Evolutionary conservation across 2,329 filamentous ascomycete species (phyloP), one percentile per base, ranked within the genome.

Genomic region (Colletotrichum karsti): DNA sequence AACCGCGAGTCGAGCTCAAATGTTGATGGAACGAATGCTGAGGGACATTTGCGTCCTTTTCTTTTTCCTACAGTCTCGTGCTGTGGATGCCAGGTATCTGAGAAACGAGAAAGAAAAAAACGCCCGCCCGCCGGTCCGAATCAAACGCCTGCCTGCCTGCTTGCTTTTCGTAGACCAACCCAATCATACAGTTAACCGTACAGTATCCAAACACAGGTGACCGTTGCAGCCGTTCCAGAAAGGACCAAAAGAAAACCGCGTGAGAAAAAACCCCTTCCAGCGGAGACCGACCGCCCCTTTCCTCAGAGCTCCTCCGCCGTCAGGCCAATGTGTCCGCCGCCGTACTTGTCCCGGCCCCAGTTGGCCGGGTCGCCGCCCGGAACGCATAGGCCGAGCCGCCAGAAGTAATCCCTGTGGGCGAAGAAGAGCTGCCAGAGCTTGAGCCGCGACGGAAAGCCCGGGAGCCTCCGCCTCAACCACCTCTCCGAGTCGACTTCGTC

Each of bases 371-470:
- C 91, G 12, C 93, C 92, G 12, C 92, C 92, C 0, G 95, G 95
- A 2, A 98, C 84, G 80, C 96, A 99, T 33, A 98, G 82, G 0
- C 96, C 96, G 59, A 99, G 79, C 63, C 96, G 87, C 93, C 94
- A 97, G 80, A 99, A 98, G 79, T 99, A 99, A 81, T 99, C 96
- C 41, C 96, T 85, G 81, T 99, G 96, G 1, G 95, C 93, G 79
- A 97, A 97, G 76, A 98, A 91, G 7, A 98, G 82, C 80, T 97
- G 90, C 94, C 95, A 97, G n/a, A 97, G 86, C 78, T 92, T 93
- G 73, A 95, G 78, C 79, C 87, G 78, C 74, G 72, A 86, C 76
- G 74, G 90, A 79, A 82, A 88, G 84, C 80, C 90, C 13, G 90
- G 63, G 7, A 68, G 60, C 35, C 63, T 57, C 37, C 63, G 90